Base-by-base conservation (phyloP, 352 stramenopile species). In the Phytophthora uliginosa region DNA sequence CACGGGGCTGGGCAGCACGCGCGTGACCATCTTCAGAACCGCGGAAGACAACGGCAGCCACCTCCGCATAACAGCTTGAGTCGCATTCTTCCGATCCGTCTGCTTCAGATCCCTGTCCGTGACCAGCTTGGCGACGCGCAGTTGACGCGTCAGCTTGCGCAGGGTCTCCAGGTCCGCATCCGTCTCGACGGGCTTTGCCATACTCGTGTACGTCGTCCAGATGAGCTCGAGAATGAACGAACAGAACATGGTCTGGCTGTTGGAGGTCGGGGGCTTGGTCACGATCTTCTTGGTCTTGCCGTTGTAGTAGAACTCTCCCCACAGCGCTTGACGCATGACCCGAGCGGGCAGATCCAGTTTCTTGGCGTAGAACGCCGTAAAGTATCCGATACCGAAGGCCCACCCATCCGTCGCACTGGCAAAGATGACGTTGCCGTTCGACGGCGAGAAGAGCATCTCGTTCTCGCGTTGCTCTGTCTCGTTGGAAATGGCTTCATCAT, bases 381-480 rank as follows among this genome's bases (percentile, higher is more conserved):
- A 96, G 38, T 82, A 89, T 42, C 88, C 86, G 42, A 98, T 84
- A 24, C 84, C 86, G 74, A 99, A 99, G 8, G 93, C 95, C 95
- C 95, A 99, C 52, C 95, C 91, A 66, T 99, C 93, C 0, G 88
- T 83, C 0, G 96, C 96, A 62, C 89, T 98, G 26, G 91, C 91
- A 79, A 99, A 99, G 28, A 98, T 86, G 22, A 99, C 96, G 67
- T 98, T 98, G 9, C 96, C 94, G 40, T 90, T 93, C 22, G 82
- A 67, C 0, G 94, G 95, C 9, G 82, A 92, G 70, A 98, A 98
- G 1, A 97, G 76, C 69, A 93, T 77, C 59, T 92, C 82, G n/a
- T 88, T 77, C 67, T 96, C 89, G 4, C 84, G 54, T 54, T 80
- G 70, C 57, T 90, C 84, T 0, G 86, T 92, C 54, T 94, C 85